Conservation (phyloP, 208 protist genomes). For the Blechomonas ayalai region DNA sequence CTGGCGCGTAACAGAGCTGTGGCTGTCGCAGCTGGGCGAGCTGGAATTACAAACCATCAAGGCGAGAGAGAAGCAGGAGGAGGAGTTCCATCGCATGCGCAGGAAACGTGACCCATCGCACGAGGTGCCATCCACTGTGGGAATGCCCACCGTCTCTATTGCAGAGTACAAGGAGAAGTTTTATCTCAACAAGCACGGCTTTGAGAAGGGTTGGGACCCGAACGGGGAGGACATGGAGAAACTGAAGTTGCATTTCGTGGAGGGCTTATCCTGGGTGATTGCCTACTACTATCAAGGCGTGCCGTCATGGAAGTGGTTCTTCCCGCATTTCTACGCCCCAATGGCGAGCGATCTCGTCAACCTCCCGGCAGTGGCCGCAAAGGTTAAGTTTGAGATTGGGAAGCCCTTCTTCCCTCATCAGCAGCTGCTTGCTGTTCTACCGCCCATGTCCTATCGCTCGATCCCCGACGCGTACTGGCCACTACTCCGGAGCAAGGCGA, state of each 20-base stretch:
- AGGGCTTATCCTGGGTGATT: slow-evolving; percentile 87
- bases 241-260: slow-evolving; percentile 74
- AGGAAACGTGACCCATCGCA: slow-evolving; percentile 46
- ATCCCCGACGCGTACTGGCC: slow-evolving; percentile 86
- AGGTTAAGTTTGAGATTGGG: slow-evolving; percentile 57
- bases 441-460: slow-evolving; percentile 87
- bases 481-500: slow-evolving; percentile 52
- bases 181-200: slow-evolving; percentile 83
- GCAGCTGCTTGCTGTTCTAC: slow-evolving; percentile 98
- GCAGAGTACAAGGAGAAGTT: slow-evolving; percentile 79
- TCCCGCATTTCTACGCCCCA: slow-evolving; percentile 89
- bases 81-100: slow-evolving; percentile 64
- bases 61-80: slow-evolving; percentile 60
- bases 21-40: slow-evolving; percentile 63
- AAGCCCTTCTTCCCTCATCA: slow-evolving; percentile 86
- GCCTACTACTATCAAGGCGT: slow-evolving; percentile 86
- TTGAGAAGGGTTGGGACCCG: slow-evolving; percentile 65
- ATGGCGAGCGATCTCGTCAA: slow-evolving; percentile 88
- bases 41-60: slow-evolving; percentile 72
- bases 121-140: slow-evolving; percentile 33
- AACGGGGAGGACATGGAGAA: slow-evolving; percentile 51
- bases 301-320: slow-evolving; percentile 91
- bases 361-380: slow-evolving; percentile 43
- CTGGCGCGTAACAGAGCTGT: slow-evolving; percentile 60
- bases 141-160: slow-evolving; percentile 35